A percentile compares a stretch with the other conserved stretches of the same genome.
Evolutionary conservation across 805 yeast species (phyloP).

Genomic region (Komagataella populi): DNA sequence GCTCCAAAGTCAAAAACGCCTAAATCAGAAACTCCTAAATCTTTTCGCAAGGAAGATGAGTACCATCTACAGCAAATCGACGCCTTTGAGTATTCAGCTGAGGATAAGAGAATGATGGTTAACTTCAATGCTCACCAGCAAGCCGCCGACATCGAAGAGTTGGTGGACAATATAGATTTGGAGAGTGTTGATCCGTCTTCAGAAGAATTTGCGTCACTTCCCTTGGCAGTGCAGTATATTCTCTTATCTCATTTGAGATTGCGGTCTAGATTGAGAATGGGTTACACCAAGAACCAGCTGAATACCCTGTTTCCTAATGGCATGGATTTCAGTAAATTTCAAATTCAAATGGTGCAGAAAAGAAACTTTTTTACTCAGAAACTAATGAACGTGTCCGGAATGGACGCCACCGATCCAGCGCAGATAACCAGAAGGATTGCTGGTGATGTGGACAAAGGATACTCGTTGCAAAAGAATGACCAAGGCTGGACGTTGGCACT

Average conservation of each 20-base stretch:
- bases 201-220: constrained; percentile 59
- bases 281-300: constrained; percentile 82
- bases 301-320: constrained; percentile 71
- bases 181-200: constrained; percentile 78
- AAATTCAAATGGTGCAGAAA: constrained; percentile 83
- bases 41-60: constrained; percentile 56
- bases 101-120: constrained; percentile 64
- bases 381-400: constrained; percentile 71
- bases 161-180: constrained; percentile 55
- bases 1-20: constrained; percentile 1
- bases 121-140: constrained; percentile 57
- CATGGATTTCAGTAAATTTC: constrained; percentile 85
- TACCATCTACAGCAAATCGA: constrained; percentile 70
- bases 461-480: constrained; percentile 60
- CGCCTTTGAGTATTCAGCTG: constrained; percentile 32
- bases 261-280: constrained; percentile 87
- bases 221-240: constrained; percentile 80
- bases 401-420: constrained; percentile 35
- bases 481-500: constrained; percentile 78
- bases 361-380: constrained; percentile 84
- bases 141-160: constrained; percentile 40
- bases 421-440: constrained; percentile 50
- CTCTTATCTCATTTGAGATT: constrained; percentile 70
- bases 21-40: constrained; percentile 4
- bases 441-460: constrained; percentile 68